A percentile compares a stretch with the other conserved stretches of the same genome.
Conservation (phyloP, 2,329 filamentous ascomycete species). For the Didymella arachidicola region DNA sequence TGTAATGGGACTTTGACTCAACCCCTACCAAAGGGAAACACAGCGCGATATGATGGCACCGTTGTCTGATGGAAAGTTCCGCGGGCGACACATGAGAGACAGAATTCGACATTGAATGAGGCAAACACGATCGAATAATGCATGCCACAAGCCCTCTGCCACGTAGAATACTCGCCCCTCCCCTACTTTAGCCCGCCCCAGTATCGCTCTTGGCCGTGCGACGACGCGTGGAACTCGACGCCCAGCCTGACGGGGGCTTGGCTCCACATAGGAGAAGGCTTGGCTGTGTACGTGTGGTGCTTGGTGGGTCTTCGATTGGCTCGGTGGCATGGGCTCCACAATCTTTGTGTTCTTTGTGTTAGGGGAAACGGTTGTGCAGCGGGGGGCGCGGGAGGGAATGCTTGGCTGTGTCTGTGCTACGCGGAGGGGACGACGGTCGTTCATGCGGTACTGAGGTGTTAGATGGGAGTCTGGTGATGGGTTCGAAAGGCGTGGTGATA, state of each 20-base stretch:
- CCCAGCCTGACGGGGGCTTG: constrained; percentile 10
- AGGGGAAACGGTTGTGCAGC: constrained; percentile 20
- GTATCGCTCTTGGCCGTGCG: constrained; percentile 15
- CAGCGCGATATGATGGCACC: too few species aligned
- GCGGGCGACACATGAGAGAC: background rate
- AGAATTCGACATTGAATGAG: too few species aligned
- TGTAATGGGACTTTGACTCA: background rate
- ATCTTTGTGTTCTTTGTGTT: constrained; percentile 1
- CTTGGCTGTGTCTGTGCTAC: constrained; percentile 23
- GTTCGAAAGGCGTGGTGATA: background rate
- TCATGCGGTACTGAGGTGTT: background rate
- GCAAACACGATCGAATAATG: background rate
- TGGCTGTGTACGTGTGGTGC: constrained; percentile 7
- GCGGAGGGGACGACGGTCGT: background rate
- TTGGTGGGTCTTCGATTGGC: constrained; percentile 1
- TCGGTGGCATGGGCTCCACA: background rate
- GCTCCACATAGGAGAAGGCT: constrained; percentile 8
- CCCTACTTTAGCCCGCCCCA: background rate
- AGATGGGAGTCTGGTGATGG: background rate
- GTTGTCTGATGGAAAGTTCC: too few species aligned
- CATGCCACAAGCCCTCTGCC: background rate
- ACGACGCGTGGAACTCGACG: constrained; percentile 10
- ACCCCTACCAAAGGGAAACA: background rate
- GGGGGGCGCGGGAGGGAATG: constrained; percentile 19
- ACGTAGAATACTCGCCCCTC: background rate